A percentile compares a stretch with the other conserved stretches of the same genome.
Conservation (phyloP, 441 rosid genomes). For the Brassica hybrid region DNA sequence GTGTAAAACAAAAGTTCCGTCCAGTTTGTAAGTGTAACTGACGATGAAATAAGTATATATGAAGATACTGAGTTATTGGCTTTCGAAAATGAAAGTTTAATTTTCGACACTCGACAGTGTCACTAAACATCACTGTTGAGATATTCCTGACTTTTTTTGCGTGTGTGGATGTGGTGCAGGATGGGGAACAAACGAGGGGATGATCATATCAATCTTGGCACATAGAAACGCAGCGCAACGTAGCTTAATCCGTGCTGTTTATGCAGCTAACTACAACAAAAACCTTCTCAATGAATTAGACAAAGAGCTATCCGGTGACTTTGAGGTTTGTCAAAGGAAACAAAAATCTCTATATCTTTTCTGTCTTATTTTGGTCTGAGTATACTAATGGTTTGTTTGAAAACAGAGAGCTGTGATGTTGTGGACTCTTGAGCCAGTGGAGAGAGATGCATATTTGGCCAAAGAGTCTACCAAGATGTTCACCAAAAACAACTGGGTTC, state of each 20-base stretch:
- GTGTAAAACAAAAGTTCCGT: not conserved
- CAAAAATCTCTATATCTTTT: no score
- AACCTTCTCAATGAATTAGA: constrained; percentile 23
- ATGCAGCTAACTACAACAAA: constrained; percentile 57
- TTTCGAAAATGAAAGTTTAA: no score
- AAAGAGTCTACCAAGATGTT: constrained; percentile 69
- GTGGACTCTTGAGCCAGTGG: constrained; percentile 72
- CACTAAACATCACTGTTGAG: not conserved
- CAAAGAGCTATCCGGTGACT: constrained; percentile 46
- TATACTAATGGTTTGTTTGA: constrained; percentile 7
- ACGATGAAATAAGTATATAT: not conserved
- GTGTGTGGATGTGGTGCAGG: constrained; percentile 6
- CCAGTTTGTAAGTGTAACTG: constrained; percentile 20
- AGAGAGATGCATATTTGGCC: constrained; percentile 76
- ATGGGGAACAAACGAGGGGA: constrained; percentile 62
- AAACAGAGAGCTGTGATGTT: constrained; percentile 61
- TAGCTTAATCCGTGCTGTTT: constrained; percentile 56
- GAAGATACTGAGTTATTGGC: no score
- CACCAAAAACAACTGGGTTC: constrained; percentile 56
- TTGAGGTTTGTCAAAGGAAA: constrained; percentile 48
- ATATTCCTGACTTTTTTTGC: not conserved
- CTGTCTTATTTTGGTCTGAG: no score
- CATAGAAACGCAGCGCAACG: constrained; percentile 62
- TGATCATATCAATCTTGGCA: constrained; percentile 58
- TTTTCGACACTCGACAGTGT: not conserved